Evolutionary conservation across 352 stramenopile species (phyloP).

Genomic region (Phytophthora tentaculata): DNA sequence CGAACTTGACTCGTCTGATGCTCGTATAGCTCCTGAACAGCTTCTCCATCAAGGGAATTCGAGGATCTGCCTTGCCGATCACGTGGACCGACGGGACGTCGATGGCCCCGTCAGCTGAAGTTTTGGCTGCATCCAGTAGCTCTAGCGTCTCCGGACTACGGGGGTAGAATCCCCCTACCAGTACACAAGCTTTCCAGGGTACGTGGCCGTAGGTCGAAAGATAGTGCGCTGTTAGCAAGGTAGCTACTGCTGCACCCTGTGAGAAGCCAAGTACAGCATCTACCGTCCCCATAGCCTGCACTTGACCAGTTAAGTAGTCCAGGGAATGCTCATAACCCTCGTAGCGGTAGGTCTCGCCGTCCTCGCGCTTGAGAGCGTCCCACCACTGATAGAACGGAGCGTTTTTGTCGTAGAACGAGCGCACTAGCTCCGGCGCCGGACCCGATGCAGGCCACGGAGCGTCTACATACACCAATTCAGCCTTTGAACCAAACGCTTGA

Average conservation of each 20-base stretch:
- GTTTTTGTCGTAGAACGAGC: conserved; percentile 58
- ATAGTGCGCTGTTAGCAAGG: conserved; percentile 75
- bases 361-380: conserved; percentile 56
- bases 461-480: conserved; percentile 74
- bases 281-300: conserved; percentile 56
- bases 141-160: conserved; percentile 57
- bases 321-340: conserved; percentile 72
- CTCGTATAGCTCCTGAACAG: conserved; percentile 53
- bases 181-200: conserved; percentile 67
- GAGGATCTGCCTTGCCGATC: conserved; percentile 54
- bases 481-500: conserved; percentile 51
- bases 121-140: conserved; percentile 50
- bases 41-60: conserved; percentile 54
- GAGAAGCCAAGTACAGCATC: conserved; percentile 82
- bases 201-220: conserved; percentile 37
- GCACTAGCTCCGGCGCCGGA: conserved; percentile 64
- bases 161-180: conserved; percentile 67
- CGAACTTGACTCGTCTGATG: conserved; percentile 47
- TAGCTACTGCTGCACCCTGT: conserved; percentile 63
- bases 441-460: conserved; percentile 65
- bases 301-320: conserved; percentile 52
- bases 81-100: conserved; percentile 75
- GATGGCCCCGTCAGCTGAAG: conserved; percentile 40
- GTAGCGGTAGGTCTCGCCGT: conserved; percentile 48
- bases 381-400: conserved; percentile 84